Percentiles rank a stretch among this genome's conserved stretches.
Conservation (phyloP, 2,329 filamentous ascomycete genomes). For the Talaromyces atroroseus region DNA sequence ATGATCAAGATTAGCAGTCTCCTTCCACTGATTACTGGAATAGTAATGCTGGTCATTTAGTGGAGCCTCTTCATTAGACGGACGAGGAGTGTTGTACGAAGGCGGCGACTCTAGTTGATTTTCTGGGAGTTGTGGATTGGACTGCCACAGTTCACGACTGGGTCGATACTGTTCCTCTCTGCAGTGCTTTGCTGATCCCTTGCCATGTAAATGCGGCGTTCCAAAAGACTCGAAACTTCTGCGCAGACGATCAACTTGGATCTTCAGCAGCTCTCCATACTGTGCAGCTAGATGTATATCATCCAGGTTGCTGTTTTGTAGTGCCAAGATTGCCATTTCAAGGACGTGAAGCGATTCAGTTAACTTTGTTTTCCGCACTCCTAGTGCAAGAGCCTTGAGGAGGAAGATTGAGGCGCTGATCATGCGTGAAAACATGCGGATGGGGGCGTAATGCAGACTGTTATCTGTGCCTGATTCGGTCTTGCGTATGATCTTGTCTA, state of each 20-base stretch:
- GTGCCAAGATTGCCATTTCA: constrained; percentile 42
- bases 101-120: not conserved
- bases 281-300: constrained; percentile 49
- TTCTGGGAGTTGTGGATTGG: not conserved
- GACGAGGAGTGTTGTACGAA: not conserved
- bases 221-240: constrained; percentile 13
- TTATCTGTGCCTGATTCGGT: constrained; percentile 39
- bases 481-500: constrained; percentile 39
- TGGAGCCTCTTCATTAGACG: not conserved
- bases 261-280: constrained; percentile 47
- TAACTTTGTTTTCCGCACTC: constrained; percentile 44
- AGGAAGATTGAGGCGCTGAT: constrained; percentile 43
- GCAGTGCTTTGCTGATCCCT: not conserved
- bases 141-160: not conserved
- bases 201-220: too few relatives aligned
- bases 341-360: constrained; percentile 44
- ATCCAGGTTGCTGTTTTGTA: constrained; percentile 45
- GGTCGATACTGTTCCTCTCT: not conserved
- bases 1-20: not conserved
- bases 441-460: constrained; percentile 46
- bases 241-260: constrained; percentile 36
- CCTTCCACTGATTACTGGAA: not conserved
- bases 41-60: not conserved
- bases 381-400: constrained; percentile 46
- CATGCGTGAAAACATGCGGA: constrained; percentile 50